These are phyloP conservation scores for Brettanomyces nanus DNA, from an alignment of 805 yeast species.

Conservation along the genomic window DNA sequence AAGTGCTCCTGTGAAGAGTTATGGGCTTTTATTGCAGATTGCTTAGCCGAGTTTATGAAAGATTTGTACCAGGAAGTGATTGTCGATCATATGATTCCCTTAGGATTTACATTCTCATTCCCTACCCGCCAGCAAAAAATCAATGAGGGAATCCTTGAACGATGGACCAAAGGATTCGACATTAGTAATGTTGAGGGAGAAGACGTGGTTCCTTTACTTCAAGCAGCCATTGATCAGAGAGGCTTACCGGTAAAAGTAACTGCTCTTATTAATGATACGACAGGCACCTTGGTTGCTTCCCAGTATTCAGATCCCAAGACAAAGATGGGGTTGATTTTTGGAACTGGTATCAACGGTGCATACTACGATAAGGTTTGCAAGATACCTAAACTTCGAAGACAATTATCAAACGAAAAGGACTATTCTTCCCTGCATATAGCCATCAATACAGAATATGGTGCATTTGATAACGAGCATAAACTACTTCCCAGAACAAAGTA, in stretches of 20 bases:
- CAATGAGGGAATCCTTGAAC: constrained; percentile 79
- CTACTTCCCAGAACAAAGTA: constrained; percentile 85
- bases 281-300: constrained; percentile 95
- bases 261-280: constrained; percentile 92
- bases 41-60: constrained; percentile 58
- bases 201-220: constrained; percentile 89
- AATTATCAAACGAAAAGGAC: constrained; percentile 51
- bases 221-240: constrained; percentile 55
- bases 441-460: constrained; percentile 97
- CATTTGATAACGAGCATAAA: constrained; percentile 84
- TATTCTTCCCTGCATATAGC: constrained; percentile 70
- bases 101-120: constrained; percentile 93
- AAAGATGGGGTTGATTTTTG: constrained; percentile 92
- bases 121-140: constrained; percentile 81
- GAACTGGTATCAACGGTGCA: constrained; percentile 97
- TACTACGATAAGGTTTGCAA: constrained; percentile 70
- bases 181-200: constrained; percentile 89
- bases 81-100: constrained; percentile 45
- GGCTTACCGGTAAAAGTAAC: constrained; percentile 77
- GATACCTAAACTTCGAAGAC: constrained; percentile 77
- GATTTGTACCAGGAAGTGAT: constrained; percentile 49
- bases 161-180: constrained; percentile 98
- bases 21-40: constrained; percentile 80
- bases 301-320: constrained; percentile 84
- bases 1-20: constrained; percentile 69